Evolutionary conservation across 2,329 filamentous ascomycete species (phyloP), one percentile per base, ranked within the genome.

Genomic region (Sarocladium strictum): DNA sequence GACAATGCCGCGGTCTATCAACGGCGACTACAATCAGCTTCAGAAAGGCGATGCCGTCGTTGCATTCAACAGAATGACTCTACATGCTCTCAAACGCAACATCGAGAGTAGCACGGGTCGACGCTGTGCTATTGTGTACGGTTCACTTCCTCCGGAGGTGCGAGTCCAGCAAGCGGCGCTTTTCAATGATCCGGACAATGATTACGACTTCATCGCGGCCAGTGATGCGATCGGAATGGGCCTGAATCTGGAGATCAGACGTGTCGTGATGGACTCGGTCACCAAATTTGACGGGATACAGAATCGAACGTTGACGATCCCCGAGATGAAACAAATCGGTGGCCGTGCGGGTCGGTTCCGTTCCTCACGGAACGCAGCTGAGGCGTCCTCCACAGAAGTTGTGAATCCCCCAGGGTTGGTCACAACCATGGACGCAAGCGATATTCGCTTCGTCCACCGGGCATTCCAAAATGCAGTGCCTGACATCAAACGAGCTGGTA

Each of bases 171-270:
- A 99, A 72, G 94, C 94, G 1, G 84, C 84, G 15, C 76, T 97
- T 0, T 99, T 99, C 77, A 99, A 99, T 65, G 89, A 97, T 59
- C 92, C 91, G 0, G 72, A 96, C 65, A 99, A 95, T 66, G 92
- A 97, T 57, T 99, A 97, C 66, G 94, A 99, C 67, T 95, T 85
- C 62, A 76, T 99, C 5, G 92, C 94, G 24, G 94, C 95, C 9
- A 97, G 90, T 62, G 91, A 97, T 70, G 94, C 94, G 47, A 93
- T 99, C 58, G 94, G 94, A 35, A 97, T 99, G 93, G 94, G 95
- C 1, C 75, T 99, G 21, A 99, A 99, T 64, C 72, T 99, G 67
- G 91, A 85, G 70, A 90, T 97, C 67, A 94, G 91, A 66, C 87
- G 95, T 24, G 81, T 99, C 57, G 82, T 99, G 54, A 94, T 99